Percentiles rank a stretch among this genome's conserved stretches.
These are phyloP conservation scores for Saccharum hybrid DNA, from an alignment of 202 grass and related monocot genomes.

Conservation along the genomic window DNA sequence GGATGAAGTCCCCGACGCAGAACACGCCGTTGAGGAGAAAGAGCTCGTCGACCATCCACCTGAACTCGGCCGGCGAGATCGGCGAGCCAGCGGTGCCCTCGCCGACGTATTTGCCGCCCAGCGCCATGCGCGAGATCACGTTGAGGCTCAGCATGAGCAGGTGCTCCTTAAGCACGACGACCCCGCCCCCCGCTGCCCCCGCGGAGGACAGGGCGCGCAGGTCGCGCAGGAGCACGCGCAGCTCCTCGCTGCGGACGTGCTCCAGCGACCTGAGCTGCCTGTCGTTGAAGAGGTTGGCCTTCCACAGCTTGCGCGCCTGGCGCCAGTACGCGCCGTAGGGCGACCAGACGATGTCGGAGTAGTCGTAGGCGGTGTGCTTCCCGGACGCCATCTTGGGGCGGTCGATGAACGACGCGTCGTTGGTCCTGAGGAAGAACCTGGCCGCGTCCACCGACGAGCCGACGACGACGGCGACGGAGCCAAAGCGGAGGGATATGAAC, in stretches of 20 bases:
- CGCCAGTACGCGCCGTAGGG: conserved; percentile 63
- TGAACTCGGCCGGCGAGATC: conserved; percentile 56
- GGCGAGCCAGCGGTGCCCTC: conserved; percentile 13
- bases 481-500: conserved; percentile 55
- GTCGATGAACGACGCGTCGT: conserved; percentile 48
- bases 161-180: conserved; percentile 47
- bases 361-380: conserved; percentile 63
- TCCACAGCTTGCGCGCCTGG: conserved; percentile 66
- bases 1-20: conserved; percentile 61
- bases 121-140: conserved; percentile 49
- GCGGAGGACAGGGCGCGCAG: background rate
- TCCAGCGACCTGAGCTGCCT: conserved; percentile 52
- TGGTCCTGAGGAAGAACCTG: conserved; percentile 57
- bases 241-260: conserved; percentile 55
- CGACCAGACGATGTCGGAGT: conserved; percentile 61
- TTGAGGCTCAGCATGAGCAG: conserved; percentile 53
- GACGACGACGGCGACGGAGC: conserved; percentile 58
- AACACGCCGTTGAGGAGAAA: conserved; percentile 60
- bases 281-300: conserved; percentile 54
- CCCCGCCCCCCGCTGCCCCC: background rate
- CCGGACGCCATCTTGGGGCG: conserved; percentile 55
- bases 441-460: conserved; percentile 55
- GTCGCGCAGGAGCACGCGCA: conserved; percentile 32
- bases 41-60: conserved; percentile 57
- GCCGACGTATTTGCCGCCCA: conserved; percentile 47